Percentiles rank a stretch among this genome's conserved stretches.
Conservation (phyloP, 805 yeast species). For the Ogataea dorogensis region DNA sequence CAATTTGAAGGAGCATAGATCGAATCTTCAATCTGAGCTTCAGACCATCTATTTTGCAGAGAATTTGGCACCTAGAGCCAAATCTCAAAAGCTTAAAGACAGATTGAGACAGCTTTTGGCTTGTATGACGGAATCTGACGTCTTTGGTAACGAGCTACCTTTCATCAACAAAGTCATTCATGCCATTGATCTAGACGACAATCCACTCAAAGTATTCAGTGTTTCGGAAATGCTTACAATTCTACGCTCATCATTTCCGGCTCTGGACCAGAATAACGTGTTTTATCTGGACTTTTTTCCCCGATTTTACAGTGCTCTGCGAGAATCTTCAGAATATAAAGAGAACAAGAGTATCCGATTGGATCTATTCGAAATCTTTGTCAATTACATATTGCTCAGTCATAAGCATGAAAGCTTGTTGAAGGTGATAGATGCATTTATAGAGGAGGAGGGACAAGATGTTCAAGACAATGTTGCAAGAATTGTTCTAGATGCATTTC, state of each 20-base stretch:
- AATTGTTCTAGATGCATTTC: conserved; percentile 33
- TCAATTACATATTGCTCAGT: conserved; percentile 33
- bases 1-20: conserved; percentile 15
- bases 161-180: conserved; percentile 31
- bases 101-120: conserved; percentile 21
- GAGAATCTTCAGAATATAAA: conserved; percentile 26
- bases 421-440: conserved; percentile 29
- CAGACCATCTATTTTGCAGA: conserved; percentile 24
- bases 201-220: conserved; percentile 26
- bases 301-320: conserved; percentile 30
- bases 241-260: conserved; percentile 26
- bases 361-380: conserved; percentile 34
- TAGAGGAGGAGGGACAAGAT: conserved; percentile 32
- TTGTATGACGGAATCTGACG: conserved; percentile 23
- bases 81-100: conserved; percentile 25
- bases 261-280: conserved; percentile 31
- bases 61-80: conserved; percentile 29
- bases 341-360: conserved; percentile 23
- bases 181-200: conserved; percentile 27
- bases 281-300: conserved; percentile 34
- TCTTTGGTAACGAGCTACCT: conserved; percentile 26
- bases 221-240: conserved; percentile 24
- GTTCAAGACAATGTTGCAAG: too few species aligned
- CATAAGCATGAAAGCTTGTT: conserved; percentile 26
- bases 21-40: conserved; percentile 21